A percentile compares a stretch with the other conserved stretches of the same genome.
Evolutionary conservation across 352 stramenopile genomes (phyloP).

Genomic region (Globisporangium canariense): DNA sequence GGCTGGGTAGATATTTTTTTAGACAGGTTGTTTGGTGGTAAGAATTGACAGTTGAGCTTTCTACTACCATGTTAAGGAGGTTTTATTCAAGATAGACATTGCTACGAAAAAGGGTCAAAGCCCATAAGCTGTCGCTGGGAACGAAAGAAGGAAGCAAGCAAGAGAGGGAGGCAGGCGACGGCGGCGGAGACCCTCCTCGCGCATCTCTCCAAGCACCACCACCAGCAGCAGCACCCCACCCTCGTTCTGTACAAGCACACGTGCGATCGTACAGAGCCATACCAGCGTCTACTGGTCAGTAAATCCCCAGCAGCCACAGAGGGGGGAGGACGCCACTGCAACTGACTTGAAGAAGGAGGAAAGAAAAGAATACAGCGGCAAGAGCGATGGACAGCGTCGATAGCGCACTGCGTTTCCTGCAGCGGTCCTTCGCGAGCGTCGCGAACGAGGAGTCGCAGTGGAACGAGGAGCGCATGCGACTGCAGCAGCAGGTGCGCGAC

Average conservation of each 20-base stretch:
- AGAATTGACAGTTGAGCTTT: too few relatives aligned
- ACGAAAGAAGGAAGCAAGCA: not conserved
- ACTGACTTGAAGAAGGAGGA: not conserved
- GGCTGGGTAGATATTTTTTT: not conserved
- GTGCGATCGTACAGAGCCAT: not conserved
- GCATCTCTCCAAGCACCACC: not conserved
- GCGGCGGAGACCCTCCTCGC: not conserved
- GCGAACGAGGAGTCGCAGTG: constrained; percentile 71
- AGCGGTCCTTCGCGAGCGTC: constrained; percentile 82
- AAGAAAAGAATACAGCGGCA: not conserved
- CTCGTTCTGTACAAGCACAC: not conserved
- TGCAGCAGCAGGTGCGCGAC: constrained; percentile 76
- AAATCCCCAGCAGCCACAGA: not conserved
- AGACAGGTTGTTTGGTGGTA: not conserved
- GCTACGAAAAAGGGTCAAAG: too few relatives aligned
- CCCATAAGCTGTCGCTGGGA: not conserved
- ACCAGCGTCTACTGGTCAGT: not conserved
- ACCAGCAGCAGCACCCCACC: not conserved
- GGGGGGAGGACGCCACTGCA: not conserved
- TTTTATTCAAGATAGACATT: too few relatives aligned
- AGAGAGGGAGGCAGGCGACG: not conserved
- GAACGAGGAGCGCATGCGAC: constrained; percentile 68
- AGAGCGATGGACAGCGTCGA: constrained; percentile 80
- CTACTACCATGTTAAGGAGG: too few relatives aligned
- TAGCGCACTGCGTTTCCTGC: constrained; percentile 77